These are phyloP conservation scores for Ceratobasidium sp. DNA, from an alignment of 1,284 basidiomycete species.

Conservation along the genomic window DNA sequence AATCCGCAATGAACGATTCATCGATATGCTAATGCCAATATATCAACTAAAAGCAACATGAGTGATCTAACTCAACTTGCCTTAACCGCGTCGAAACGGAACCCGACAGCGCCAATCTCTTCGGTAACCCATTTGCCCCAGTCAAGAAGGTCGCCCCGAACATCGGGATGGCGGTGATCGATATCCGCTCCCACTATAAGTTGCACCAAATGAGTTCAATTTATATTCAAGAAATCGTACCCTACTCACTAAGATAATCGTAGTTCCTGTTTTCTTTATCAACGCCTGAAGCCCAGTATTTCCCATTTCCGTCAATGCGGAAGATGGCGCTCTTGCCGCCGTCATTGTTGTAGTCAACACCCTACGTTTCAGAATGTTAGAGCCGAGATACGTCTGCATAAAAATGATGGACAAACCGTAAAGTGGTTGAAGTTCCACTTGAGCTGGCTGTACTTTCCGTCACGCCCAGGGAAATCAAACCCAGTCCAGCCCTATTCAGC, in stretches of 20 bases:
- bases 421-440: slow-evolving; percentile 63
- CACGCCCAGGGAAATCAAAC: slow-evolving; percentile 64
- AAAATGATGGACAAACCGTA: slow-evolving; percentile 46
- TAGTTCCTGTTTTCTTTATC: slow-evolving; percentile 60
- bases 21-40: slow-evolving; percentile 54
- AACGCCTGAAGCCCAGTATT: slow-evolving; percentile 58
- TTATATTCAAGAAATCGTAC: background rate
- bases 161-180: slow-evolving; percentile 64
- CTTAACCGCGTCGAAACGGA: slow-evolving; percentile 64
- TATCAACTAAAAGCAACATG: background rate
- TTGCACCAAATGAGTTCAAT: no score
- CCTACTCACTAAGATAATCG: slow-evolving; percentile 53
- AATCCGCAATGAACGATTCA: slow-evolving; percentile 60
- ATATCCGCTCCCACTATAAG: slow-evolving; percentile 55
- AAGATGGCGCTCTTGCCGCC: slow-evolving; percentile 60
- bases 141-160: slow-evolving; percentile 55
- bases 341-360: slow-evolving; percentile 65
- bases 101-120: slow-evolving; percentile 62
- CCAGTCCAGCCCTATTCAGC: slow-evolving; percentile 52
- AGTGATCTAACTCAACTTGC: slow-evolving; percentile 41
- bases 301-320: slow-evolving; percentile 63
- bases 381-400: background rate
- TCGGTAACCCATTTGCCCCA: slow-evolving; percentile 66
- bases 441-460: slow-evolving; percentile 61
- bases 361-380: slow-evolving; percentile 44